A percentile compares a stretch with the other conserved stretches of the same genome.
These are phyloP conservation scores for Candida freyschussii DNA, from an alignment of 1,139 yeast species.

Conservation along the genomic window DNA sequence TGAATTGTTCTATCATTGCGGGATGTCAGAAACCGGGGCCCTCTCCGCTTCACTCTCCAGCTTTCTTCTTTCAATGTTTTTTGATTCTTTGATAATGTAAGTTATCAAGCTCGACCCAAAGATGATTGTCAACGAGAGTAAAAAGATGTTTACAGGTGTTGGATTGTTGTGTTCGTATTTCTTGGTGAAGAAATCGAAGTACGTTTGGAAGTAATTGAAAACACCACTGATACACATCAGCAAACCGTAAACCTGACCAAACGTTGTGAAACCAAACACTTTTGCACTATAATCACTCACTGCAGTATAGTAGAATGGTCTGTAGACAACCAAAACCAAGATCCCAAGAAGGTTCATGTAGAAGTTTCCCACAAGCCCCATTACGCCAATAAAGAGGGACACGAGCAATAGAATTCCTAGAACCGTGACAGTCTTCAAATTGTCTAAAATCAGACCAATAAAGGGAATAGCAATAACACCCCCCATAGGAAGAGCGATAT, in stretches of 20 bases:
- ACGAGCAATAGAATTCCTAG: conserved; percentile 47
- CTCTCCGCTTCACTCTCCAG: conserved; percentile 62
- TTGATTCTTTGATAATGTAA: conserved; percentile 53
- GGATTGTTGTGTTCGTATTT: conserved; percentile 67
- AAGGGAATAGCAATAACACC: conserved; percentile 83
- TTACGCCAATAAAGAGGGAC: conserved; percentile 59
- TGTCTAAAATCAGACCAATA: conserved; percentile 78
- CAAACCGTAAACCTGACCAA: conserved; percentile 89
- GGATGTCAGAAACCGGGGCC: conserved; percentile 33
- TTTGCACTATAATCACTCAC: conserved; percentile 89
- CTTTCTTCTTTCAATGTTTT: conserved; percentile 41
- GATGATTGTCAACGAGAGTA: conserved; percentile 49
- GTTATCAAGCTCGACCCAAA: conserved; percentile 49
- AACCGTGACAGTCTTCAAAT: conserved; percentile 57
- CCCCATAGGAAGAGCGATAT: conserved; percentile 80
- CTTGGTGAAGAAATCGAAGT: conserved; percentile 68
- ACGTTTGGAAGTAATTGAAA: conserved; percentile 67
- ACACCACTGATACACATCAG: conserved; percentile 77
- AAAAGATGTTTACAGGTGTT: conserved; percentile 58
- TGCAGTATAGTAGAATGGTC: conserved; percentile 91
- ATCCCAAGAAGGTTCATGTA: conserved; percentile 60
- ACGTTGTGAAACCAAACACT: conserved; percentile 87
- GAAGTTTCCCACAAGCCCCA: conserved; percentile 57
- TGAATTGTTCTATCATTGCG: background rate
- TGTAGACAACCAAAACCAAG: conserved; percentile 65